A percentile compares a stretch with the other conserved stretches of the same genome.
Evolutionary conservation across 2,329 filamentous ascomycete species (phyloP).

Genomic region (Pseudogymnoascus sp.): DNA sequence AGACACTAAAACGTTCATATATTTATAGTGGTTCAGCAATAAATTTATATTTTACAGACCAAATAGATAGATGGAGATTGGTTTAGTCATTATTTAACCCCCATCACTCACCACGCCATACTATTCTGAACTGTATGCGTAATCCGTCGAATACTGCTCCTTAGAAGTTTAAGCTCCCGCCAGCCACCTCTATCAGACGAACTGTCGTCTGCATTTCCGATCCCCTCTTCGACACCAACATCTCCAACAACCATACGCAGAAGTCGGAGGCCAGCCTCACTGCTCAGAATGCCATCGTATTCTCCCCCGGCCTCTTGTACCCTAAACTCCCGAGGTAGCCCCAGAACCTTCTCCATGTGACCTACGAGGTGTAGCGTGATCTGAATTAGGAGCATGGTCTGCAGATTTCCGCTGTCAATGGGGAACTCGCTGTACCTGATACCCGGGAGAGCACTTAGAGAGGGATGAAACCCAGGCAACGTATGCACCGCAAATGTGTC

Average conservation of each 20-base stretch:
- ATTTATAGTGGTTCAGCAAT: neutral
- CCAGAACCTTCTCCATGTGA: neutral
- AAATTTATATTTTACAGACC: neutral
- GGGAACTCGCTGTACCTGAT: neutral
- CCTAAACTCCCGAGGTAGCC: neutral
- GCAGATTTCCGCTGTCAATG: neutral
- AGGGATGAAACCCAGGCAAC: neutral
- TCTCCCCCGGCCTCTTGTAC: neutral
- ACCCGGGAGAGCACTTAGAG: neutral
- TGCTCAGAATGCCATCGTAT: neutral
- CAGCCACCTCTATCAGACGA: neutral
- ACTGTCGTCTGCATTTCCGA: no score
- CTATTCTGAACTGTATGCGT: neutral
- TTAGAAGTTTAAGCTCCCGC: neutral
- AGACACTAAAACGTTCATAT: neutral
- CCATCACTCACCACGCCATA: neutral
- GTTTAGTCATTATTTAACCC: neutral
- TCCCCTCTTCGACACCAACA: neutral
- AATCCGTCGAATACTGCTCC: neutral
- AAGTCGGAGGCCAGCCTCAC: neutral
- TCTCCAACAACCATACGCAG: slow-evolving; percentile 1
- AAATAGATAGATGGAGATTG: neutral
- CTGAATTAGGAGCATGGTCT: neutral
- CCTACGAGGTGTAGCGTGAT: neutral
- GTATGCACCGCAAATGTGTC: slow-evolving; percentile 1